These are phyloP conservation scores for Beta macrorhiza DNA, from an alignment of 179 eudicot genomes.

Conservation along the genomic window DNA sequence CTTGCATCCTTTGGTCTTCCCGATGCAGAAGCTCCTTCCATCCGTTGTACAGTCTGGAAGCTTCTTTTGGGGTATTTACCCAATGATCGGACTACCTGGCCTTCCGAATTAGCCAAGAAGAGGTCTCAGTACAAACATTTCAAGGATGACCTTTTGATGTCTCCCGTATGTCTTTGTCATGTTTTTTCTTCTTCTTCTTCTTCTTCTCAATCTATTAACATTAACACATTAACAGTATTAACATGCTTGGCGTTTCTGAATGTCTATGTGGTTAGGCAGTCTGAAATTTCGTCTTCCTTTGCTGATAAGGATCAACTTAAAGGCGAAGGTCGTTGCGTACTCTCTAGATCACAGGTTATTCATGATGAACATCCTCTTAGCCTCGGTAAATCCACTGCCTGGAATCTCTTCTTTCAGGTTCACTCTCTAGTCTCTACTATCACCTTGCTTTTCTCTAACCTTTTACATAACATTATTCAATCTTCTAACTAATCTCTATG, in stretches of 20 bases:
- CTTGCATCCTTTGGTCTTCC: conserved; percentile 85
- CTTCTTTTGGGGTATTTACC: conserved; percentile 87
- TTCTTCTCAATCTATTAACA: background rate
- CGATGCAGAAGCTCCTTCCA: conserved; percentile 60
- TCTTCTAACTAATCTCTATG: background rate
- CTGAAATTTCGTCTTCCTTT: conserved; percentile 66
- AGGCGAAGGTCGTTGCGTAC: conserved; percentile 49
- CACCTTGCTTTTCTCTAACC: no score
- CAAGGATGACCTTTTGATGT: conserved; percentile 89
- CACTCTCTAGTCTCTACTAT: background rate
- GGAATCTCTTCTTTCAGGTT: conserved; percentile 99
- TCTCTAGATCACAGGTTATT: conserved; percentile 71
- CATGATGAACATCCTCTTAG: conserved; percentile 96
- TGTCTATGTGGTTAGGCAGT: conserved; percentile 90
- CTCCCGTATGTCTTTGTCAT: conserved; percentile 62
- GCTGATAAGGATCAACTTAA: conserved; percentile 45
- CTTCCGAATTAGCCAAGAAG: conserved; percentile 80
- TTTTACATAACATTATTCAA: background rate
- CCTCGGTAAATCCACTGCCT: conserved; percentile 82
- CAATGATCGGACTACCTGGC: conserved; percentile 71
- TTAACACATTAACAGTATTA: background rate
- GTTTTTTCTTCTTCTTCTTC: background rate
- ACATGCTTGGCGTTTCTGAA: conserved; percentile 42
- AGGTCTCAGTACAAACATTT: conserved; percentile 78
- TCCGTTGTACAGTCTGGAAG: conserved; percentile 91